Base-by-base conservation (phyloP, 2,329 filamentous ascomycete species). In the Trichoderma aggressivum region DNA sequence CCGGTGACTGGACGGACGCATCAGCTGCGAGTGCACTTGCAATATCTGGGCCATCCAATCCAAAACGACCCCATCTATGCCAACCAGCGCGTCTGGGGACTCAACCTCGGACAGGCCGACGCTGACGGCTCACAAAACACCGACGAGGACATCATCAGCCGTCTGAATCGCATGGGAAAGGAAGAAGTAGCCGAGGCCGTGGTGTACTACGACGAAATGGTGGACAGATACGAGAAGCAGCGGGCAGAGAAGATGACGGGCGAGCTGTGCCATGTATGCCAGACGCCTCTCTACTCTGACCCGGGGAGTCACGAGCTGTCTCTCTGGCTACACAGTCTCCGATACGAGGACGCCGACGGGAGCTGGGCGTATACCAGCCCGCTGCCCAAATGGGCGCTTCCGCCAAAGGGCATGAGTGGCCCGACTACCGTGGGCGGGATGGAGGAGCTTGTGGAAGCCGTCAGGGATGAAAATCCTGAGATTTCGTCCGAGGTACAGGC, bases 11-110 rank as follows among this genome's bases (percentile, higher is more conserved):
- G 96, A 0, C 89, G 96, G 64, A 99, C 96, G 14, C 96, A 99
- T 78, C 96, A 99, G 80, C 88, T 99, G 62, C 90, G 96, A 39
- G 96, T 99, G 21, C 96, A 99, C 78, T 86, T 99, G 18, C 96
- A 99, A 79, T 97, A 93, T 80, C 85, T 99, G 4, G 96, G 96
- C 1, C 92, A 98, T 78, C 96, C 96, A 2, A 98, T 99, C 75
- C 91, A 94, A 74, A 99, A 99, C 80, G 96, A 99, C 78, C 96
- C 96, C 8, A 98, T 99, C 76, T 99, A 99, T 80, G 94, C 93
- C 76, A 99, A 99, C 79, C 90, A 93, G 78, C 90, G 90, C 71
- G 96, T 99, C 12, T 99, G 97, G 86, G 96, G 96, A 0, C 85
- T 91, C 1, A 87, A 91, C 11, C 88, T 99, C 0, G 96, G 93